phyloP scores from a whole-genome alignment of 1,284 basidiomycete genomes.

The Cryptococcus sp. region DNA sequence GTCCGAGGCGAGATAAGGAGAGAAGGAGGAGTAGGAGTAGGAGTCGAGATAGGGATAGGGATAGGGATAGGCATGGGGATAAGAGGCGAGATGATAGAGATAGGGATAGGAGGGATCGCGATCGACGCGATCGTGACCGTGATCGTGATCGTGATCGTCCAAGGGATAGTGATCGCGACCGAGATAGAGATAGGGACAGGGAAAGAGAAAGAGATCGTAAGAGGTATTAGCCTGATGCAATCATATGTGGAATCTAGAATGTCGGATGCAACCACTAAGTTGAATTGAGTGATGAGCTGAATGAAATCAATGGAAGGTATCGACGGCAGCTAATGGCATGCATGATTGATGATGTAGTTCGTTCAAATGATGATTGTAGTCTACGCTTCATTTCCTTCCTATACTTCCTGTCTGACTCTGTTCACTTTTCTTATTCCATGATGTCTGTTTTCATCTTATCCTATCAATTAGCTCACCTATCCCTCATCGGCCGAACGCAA shows the following conservation, averaged over 20 bases:
- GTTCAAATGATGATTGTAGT: no score
- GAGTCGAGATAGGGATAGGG: slow-evolving; percentile 5
- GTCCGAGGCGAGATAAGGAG: background rate
- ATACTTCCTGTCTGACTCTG: no score
- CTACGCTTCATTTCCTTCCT: no score
- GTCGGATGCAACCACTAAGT: no score
- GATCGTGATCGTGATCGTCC: slow-evolving; percentile 7
- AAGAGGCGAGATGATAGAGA: slow-evolving; percentile 7
- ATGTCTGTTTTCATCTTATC: no score
- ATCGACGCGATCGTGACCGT: slow-evolving; percentile 8
- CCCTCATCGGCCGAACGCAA: no score
- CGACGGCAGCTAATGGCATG: no score
- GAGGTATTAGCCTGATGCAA: slow-evolving; percentile 3
- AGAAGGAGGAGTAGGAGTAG: slow-evolving; percentile 6
- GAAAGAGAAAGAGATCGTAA: background rate
- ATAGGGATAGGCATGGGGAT: slow-evolving; percentile 3
- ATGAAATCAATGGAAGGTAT: background rate
- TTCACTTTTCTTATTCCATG: no score
- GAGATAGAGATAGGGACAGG: background rate
- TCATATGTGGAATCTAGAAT: no score
- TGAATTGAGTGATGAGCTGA: slow-evolving; percentile 3
- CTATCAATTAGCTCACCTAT: no score
- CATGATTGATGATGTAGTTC: no score
- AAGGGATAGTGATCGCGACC: background rate
- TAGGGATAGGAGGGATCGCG: slow-evolving; percentile 8